Evolutionary conservation across 108 stramenopile genomes (phyloP).

Genomic region (Cyclostephanos tholiformis): DNA sequence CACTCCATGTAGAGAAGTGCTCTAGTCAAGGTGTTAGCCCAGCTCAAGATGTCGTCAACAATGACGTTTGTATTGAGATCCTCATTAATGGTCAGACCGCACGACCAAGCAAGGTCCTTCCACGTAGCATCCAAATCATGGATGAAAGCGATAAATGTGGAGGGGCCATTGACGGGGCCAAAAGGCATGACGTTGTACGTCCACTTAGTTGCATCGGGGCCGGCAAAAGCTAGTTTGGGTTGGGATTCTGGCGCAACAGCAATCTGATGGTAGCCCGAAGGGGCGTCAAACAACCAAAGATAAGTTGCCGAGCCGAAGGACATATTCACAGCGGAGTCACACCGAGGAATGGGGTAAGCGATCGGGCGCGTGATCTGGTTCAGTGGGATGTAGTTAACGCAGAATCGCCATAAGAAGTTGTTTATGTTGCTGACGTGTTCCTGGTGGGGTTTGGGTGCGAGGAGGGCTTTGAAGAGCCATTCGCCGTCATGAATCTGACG

Average conservation of each 20-base stretch:
- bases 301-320: background rate
- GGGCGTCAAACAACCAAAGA: background rate
- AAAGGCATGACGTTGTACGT: conserved; percentile 8
- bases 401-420: background rate
- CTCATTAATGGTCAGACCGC: background rate
- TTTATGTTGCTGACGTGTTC: background rate
- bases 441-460: conserved; percentile 1
- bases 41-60: conserved; percentile 1
- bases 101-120: background rate
- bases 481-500: background rate
- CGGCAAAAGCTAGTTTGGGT: background rate
- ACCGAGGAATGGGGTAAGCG: background rate
- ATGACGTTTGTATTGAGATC: background rate
- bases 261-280: background rate
- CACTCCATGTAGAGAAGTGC: background rate
- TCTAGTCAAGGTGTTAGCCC: background rate
- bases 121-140: background rate
- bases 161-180: background rate
- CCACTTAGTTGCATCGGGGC: background rate
- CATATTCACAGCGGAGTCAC: background rate
- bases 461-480: background rate
- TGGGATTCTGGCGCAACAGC: background rate
- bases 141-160: background rate
- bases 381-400: background rate
- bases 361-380: background rate